Percentiles rank a stretch among this genome's conserved stretches.
These are phyloP conservation scores for Globisporangium heterothallicum DNA, from an alignment of 352 stramenopile species.

Conservation along the genomic window DNA sequence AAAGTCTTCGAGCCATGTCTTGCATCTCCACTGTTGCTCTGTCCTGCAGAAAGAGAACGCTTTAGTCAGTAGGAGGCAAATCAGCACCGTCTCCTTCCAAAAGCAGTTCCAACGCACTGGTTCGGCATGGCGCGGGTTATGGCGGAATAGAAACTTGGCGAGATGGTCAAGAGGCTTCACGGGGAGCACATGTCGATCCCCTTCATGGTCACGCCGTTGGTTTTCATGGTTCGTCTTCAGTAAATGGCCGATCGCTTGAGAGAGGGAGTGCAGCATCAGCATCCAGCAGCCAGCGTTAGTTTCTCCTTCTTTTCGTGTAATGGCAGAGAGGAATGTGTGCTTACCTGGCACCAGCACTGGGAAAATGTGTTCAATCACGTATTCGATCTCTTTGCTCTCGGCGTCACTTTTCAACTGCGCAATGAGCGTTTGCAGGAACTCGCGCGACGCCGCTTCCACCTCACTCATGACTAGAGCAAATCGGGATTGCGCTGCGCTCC, in stretches of 20 bases:
- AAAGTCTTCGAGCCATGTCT: constrained; percentile 18
- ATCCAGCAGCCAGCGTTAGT: too few species aligned
- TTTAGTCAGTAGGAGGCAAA: too few species aligned
- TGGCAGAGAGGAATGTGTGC: too few species aligned
- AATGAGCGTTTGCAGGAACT: constrained; percentile 37
- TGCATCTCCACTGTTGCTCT: constrained; percentile 30
- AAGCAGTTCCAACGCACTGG: constrained; percentile 45
- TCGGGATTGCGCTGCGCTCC: background rate
- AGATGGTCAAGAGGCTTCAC: constrained; percentile 65
- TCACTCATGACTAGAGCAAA: constrained; percentile 9
- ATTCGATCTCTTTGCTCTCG: constrained; percentile 35
- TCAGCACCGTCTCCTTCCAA: too few species aligned
- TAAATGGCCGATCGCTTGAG: constrained; percentile 42
- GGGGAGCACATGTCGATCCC: constrained; percentile 24
- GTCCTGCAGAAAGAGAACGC: constrained; percentile 18
- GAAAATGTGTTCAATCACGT: constrained; percentile 49
- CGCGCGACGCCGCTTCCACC: constrained; percentile 30
- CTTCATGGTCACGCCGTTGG: constrained; percentile 30
- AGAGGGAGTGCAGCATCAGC: background rate
- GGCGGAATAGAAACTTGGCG: constrained; percentile 54
- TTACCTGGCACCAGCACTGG: constrained; percentile 52
- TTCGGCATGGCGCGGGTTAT: constrained; percentile 52
- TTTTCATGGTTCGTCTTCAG: constrained; percentile 44
- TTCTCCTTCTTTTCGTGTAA: too few species aligned
- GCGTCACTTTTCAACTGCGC: constrained; percentile 20